Base-by-base conservation (phyloP, 768 basidiomycete genomes). In the Chalciporus chontae region DNA sequence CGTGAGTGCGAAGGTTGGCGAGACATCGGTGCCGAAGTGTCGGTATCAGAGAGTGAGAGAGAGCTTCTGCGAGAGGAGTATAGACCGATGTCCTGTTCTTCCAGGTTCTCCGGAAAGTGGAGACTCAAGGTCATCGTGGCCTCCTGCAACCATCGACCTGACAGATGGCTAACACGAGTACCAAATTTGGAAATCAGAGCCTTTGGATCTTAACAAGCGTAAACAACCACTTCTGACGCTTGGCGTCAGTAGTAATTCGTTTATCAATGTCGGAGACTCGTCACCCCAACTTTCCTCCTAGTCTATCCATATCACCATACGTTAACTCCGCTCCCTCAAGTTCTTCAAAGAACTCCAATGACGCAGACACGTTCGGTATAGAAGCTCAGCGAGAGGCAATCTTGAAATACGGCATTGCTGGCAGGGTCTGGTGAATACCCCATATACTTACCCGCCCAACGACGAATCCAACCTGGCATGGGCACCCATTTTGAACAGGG, bases 351-450 rank as follows among this genome's bases (percentile, higher is more conserved):
- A 36, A 37, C 9, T 17, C 39, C 9, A 19, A 42, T 19, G 4
- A 14, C 27, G n/a, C 8, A 31, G 34, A 50, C 34, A 40, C 44
- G 0, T 73, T 77, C 31, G 63, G 68, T 23, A 51, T 54, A 18
- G 57, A 55, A 41, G 70, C 68, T 40, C 87, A 87, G 64, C 70
- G 70, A 49, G 65, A 73, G 14, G 80, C 85, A 5, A 93, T 93
- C 47, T 67, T 73, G 14, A 71, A 71, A 56, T 91, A 86, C 62
- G 90, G 90, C 5, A 93, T 94, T 48, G 91, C 90, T 8, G 88
- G 90, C 27, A 75, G 87, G 67, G 82, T 94, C 41, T 93, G 90
- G 91, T 88, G 73, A 73, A 64, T 61, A 55, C 45, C 45, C 45
- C 41, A 51, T 45, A 40, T n/a, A 34, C 31, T 50, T 27, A 54